Base-by-base conservation (phyloP, 148 eudicot genomes). In the Vaccinium vitisidaea region DNA sequence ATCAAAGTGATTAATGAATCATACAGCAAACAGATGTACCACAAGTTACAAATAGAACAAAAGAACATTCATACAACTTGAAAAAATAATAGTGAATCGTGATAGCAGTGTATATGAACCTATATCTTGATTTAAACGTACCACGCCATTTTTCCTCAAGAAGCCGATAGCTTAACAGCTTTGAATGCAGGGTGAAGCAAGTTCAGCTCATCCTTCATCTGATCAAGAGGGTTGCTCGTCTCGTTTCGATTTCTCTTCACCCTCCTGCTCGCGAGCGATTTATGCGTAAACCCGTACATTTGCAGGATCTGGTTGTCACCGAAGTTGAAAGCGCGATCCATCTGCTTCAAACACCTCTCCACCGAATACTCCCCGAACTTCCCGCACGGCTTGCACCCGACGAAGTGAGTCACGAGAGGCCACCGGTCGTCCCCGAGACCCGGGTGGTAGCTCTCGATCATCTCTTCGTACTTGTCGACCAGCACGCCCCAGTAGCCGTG, bases 341-440 rank as follows among this genome's bases (percentile, higher is more conserved):
- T 94, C 77, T 89, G 92, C 86, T 87, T 94, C 86, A 94, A 85
- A 49, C 98, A 94, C 84, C 94, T 89, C 89, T 94, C 94, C 4
- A 91, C 89, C 0, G 95, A 88, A 73, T 94, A 93, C 82, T 94
- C 95, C 76, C 92, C 94, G 5, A 87, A 89, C 80, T 92, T 92
- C 50, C 91, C 92, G 82, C 98, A 94, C 0, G 94, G 92, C 83
- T 94, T 94, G 85, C 98, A 94, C 75, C 98, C 98, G 55, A 94
- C 95, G 81, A 94, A 94, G 76, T 94, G 98, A 54, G 98, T 94
- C 30, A 94, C 92, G 9, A 94, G 86, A 0, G 98, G 98, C 98
- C 98, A 94, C 75, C 98, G 54, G 32, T 94, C 90, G 86, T 94
- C 98, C 5, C 95, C 95, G 2, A 90, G 87, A 8, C 98, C 98